These are phyloP conservation scores for Vigna trinervia DNA, from an alignment of 306 rosid species.

Conservation along the genomic window DNA sequence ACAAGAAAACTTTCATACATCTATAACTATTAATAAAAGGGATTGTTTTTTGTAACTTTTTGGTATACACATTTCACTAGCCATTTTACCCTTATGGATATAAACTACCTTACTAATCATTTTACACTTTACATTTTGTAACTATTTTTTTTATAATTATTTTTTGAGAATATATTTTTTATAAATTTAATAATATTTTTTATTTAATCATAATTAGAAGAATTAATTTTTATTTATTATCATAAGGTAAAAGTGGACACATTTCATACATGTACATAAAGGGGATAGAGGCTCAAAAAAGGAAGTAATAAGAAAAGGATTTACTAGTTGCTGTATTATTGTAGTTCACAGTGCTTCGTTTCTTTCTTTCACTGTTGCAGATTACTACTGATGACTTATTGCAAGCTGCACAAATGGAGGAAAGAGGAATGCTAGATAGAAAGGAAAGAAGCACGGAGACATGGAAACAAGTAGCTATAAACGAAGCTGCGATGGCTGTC, in stretches of 20 bases:
- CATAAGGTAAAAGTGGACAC: too few species aligned
- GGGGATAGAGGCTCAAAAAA: slow-evolving; percentile 24
- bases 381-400: slow-evolving; percentile 93
- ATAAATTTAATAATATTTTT: too few species aligned
- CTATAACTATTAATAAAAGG: too few species aligned
- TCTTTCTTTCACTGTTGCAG: slow-evolving; percentile 59
- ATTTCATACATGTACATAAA: not conserved
- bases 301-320: slow-evolving; percentile 29
- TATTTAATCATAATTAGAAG: too few species aligned
- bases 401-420: slow-evolving; percentile 99
- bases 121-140: too few species aligned
- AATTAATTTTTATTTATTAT: too few species aligned
- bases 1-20: not conserved
- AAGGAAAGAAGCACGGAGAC: slow-evolving; percentile 82
- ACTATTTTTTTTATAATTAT: too few species aligned
- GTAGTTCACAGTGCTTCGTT: slow-evolving; percentile 17
- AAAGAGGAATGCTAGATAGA: slow-evolving; percentile 97
- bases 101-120: too few species aligned
- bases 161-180: too few species aligned
- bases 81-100: too few species aligned
- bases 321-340: slow-evolving; percentile 27
- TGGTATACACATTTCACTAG: too few species aligned
- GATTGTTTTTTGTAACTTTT: too few species aligned
- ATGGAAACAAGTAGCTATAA: slow-evolving; percentile 94
- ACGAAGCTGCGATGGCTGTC: slow-evolving; percentile 96